A percentile compares a stretch with the other conserved stretches of the same genome.
Conservation (phyloP, 2,329 filamentous ascomycete species). For the Zymoseptoria brevis region DNA sequence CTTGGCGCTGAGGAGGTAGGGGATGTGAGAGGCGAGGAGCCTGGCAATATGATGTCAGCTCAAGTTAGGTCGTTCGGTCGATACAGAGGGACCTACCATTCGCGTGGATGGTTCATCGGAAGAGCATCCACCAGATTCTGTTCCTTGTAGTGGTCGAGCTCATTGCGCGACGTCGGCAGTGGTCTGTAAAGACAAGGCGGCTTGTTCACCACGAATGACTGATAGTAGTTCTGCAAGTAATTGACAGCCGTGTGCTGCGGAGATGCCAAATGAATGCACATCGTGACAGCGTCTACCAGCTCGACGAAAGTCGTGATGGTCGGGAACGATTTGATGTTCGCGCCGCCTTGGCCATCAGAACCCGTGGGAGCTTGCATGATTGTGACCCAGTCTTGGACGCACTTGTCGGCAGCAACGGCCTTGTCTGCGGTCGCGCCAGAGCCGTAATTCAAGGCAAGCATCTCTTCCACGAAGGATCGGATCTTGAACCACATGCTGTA, state of each 20-base stretch:
- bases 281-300: constrained; percentile 41
- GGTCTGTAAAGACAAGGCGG: constrained; percentile 33
- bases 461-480: constrained; percentile 34
- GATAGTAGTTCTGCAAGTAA: constrained; percentile 47
- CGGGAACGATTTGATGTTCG: constrained; percentile 38
- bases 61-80: background rate
- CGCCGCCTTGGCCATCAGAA: constrained; percentile 24
- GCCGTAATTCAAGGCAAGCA: constrained; percentile 10
- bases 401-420: constrained; percentile 23
- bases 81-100: constrained; percentile 31
- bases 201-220: constrained; percentile 41
- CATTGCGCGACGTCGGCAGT: constrained; percentile 19
- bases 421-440: constrained; percentile 29
- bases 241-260: constrained; percentile 46
- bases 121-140: constrained; percentile 34
- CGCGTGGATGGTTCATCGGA: constrained; percentile 35
- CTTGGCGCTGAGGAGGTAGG: constrained; percentile 30
- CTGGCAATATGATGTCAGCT: background rate
- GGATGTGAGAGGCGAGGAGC: constrained; percentile 39
- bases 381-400: constrained; percentile 35
- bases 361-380: constrained; percentile 30
- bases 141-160: constrained; percentile 17
- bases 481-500: constrained; percentile 39
- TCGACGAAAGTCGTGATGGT: constrained; percentile 35
- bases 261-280: constrained; percentile 47